Conservation (phyloP, 768 basidiomycete species). For the Amylocystis lapponica region DNA sequence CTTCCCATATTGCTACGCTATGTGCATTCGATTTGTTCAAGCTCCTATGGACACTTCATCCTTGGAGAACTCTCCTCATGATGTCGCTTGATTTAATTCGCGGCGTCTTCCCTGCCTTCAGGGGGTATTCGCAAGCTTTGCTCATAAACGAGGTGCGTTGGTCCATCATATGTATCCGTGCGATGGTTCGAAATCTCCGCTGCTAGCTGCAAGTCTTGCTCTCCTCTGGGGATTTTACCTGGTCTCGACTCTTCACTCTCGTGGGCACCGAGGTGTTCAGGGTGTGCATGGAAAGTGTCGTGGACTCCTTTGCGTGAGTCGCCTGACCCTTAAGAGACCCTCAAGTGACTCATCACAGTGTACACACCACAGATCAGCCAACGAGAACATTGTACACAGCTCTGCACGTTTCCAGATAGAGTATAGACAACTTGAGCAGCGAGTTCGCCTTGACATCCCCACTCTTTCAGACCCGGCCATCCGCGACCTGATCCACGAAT, state of each 20-base stretch:
- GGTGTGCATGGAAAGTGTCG: conserved; percentile 53
- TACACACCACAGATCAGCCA: conserved; percentile 43
- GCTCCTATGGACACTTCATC: conserved; percentile 50
- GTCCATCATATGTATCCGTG: not conserved
- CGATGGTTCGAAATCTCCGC: conserved; percentile 2
- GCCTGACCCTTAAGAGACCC: not conserved
- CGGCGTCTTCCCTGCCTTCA: conserved; percentile 75
- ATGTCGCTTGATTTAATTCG: conserved; percentile 62
- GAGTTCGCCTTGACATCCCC: conserved; percentile 72
- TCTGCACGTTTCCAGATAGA: conserved; percentile 73
- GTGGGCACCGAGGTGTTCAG: conserved; percentile 58
- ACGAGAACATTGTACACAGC: conserved; percentile 68
- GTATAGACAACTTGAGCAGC: conserved; percentile 72
- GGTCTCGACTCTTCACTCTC: conserved; percentile 55
- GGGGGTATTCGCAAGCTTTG: conserved; percentile 81
- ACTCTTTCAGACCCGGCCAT: conserved; percentile 68
- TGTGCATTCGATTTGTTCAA: conserved; percentile 53
- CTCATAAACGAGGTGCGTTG: conserved; percentile 77
- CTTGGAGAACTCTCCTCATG: conserved; percentile 66
- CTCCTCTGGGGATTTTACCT: conserved; percentile 66
- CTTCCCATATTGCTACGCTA: conserved; percentile 45
- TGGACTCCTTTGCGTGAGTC: conserved; percentile 73
- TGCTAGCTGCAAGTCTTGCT: conserved; percentile 65
- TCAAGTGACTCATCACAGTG: too few species aligned
- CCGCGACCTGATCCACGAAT: conserved; percentile 79